Evolutionary conservation across 495 filamentous ascomycete species (phyloP).

Genomic region (Penicillium manginii): DNA sequence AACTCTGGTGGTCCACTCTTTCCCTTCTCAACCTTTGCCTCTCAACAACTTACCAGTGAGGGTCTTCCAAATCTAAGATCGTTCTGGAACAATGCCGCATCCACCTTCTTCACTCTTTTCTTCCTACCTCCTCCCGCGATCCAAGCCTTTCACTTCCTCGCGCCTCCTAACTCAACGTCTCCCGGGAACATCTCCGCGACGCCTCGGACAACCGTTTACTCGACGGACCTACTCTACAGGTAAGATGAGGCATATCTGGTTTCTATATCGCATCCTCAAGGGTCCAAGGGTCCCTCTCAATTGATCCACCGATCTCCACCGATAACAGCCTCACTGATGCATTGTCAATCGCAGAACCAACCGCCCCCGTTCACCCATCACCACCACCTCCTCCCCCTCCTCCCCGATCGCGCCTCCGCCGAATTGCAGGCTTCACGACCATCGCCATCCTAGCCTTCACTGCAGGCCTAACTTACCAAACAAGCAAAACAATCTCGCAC

Average conservation of each 20-base stretch:
- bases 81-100: conserved; percentile 17
- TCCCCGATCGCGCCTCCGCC: conserved; percentile 39
- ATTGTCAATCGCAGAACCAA: conserved; percentile 14
- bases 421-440: conserved; percentile 42
- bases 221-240: not conserved
- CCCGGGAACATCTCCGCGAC: not conserved
- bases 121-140: conserved; percentile 6
- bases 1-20: conserved; percentile 8
- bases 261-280: not conserved
- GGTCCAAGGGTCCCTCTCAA: no score
- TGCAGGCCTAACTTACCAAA: conserved; percentile 35
- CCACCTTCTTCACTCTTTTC: conserved; percentile 16
- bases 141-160: conserved; percentile 5
- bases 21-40: conserved; percentile 17
- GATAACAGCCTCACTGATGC: conserved; percentile 5
- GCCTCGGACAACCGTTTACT: not conserved
- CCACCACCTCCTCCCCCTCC: conserved; percentile 16
- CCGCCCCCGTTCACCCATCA: conserved; percentile 9
- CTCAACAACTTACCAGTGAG: conserved; percentile 12
- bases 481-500: conserved; percentile 25
- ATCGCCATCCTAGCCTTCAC: conserved; percentile 43
- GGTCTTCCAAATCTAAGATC: not conserved
- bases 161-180: conserved; percentile 5
- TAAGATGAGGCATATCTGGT: no score
- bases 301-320: not conserved